Conservation (phyloP, 257 asterid species). For the Datura wrightii region DNA sequence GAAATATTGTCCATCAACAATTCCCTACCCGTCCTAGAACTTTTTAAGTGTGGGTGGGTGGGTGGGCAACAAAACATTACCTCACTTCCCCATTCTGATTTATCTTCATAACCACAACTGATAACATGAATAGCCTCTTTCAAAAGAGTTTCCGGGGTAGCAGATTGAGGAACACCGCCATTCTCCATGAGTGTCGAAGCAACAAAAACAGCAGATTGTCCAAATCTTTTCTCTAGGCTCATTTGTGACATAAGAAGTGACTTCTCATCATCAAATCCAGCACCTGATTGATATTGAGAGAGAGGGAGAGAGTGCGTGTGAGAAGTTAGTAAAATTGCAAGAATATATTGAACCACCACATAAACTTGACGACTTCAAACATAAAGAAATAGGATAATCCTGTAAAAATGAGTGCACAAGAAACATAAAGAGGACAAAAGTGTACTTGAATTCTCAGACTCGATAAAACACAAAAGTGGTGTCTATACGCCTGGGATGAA, state of each 20-base stretch:
- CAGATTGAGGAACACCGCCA: conserved; percentile 97
- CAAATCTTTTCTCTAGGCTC: conserved; percentile 97
- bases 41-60: neutral
- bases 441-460: conserved; percentile 19
- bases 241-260: conserved; percentile 89
- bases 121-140: conserved; percentile 99
- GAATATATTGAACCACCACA: conserved; percentile 11
- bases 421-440: conserved; percentile 4
- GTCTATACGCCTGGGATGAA: neutral
- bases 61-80: conserved; percentile 41
- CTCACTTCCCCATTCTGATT: conserved; percentile 98
- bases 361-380: neutral
- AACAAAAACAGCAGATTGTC: conserved; percentile 95
- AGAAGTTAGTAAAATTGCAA: conserved; percentile 10
- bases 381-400: conserved; percentile 21
- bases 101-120: conserved; percentile 99
- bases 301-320: neutral
- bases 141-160: conserved; percentile 87
- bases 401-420: neutral
- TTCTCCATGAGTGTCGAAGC: conserved; percentile 97
- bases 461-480: neutral
- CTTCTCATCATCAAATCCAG: conserved; percentile 96
- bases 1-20: neutral
- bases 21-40: conserved; percentile 17
- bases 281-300: conserved; percentile 51